Conservation (phyloP, 2,329 filamentous ascomycete genomes). For the Aspergillus glaucus region DNA sequence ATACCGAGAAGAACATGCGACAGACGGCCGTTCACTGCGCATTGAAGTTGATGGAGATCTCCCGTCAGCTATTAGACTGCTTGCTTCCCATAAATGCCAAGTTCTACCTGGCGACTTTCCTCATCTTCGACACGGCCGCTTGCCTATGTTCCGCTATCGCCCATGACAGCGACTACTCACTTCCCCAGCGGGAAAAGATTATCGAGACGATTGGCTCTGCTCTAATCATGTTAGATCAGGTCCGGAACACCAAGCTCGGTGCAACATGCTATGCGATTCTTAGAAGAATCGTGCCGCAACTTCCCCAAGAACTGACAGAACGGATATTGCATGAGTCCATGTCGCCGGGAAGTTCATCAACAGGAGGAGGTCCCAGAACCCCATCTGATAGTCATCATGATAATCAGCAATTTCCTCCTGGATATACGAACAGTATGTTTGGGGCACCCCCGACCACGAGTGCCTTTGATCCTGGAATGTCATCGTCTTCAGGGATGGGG, state of each 20-base stretch:
- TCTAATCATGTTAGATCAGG: conserved; percentile 27
- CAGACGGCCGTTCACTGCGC: conserved; percentile 40
- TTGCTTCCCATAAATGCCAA: conserved; percentile 41
- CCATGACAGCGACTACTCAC: conserved; percentile 40
- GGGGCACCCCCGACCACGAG: not conserved
- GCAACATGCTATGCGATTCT: conserved; percentile 19
- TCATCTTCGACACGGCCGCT: conserved; percentile 48
- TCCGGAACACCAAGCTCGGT: conserved; percentile 17
- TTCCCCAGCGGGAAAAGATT: conserved; percentile 39
- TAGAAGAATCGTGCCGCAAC: conserved; percentile 12
- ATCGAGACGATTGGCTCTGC: conserved; percentile 35
- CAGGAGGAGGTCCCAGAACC: not conserved
- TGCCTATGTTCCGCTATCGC: conserved; percentile 48
- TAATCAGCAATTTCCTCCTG: not conserved
- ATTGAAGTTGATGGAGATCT: conserved; percentile 38
- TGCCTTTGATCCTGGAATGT: not conserved
- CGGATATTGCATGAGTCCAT: not conserved
- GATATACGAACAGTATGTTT: not conserved
- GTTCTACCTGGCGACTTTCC: conserved; percentile 46
- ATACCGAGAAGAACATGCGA: conserved; percentile 34
- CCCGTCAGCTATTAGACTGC: conserved; percentile 38
- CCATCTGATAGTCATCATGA: not conserved
- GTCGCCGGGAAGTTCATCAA: conserved; percentile 1
- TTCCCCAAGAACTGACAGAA: conserved; percentile 8
- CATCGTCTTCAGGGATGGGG: not conserved